Percentiles rank a stretch among this genome's conserved stretches.
Evolutionary conservation across 2,329 filamentous ascomycete species (phyloP).

Genomic region (Claviceps africana): DNA sequence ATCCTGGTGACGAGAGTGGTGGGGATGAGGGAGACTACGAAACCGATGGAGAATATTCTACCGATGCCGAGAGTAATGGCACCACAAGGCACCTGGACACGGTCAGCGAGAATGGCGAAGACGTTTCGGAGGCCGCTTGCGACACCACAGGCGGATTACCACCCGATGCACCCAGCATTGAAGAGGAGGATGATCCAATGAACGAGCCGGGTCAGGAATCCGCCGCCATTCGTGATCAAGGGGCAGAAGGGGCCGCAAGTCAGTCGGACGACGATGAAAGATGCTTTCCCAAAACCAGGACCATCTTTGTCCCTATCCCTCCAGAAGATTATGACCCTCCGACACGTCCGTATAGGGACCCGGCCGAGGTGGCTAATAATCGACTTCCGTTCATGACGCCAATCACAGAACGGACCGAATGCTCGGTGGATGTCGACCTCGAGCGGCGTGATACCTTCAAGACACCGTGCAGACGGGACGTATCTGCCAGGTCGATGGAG

Average conservation of each 20-base stretch:
- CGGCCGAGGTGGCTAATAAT: constrained; percentile 69
- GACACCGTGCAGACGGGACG: constrained; percentile 55
- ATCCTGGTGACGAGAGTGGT: constrained; percentile 28
- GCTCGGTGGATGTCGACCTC: constrained; percentile 57
- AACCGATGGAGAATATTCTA: constrained; percentile 64
- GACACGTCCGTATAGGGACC: constrained; percentile 66
- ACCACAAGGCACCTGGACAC: constrained; percentile 54
- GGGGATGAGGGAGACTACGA: constrained; percentile 54
- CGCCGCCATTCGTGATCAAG: constrained; percentile 14
- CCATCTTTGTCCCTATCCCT: constrained; percentile 62
- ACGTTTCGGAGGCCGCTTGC: constrained; percentile 16
- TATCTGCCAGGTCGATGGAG: constrained; percentile 12
- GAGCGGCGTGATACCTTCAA: constrained; percentile 52
- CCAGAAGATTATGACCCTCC: constrained; percentile 79
- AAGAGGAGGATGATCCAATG: background rate
- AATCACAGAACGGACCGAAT: constrained; percentile 90
- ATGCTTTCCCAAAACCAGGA: constrained; percentile 41
- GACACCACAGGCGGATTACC: constrained; percentile 16
- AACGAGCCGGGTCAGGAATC: constrained; percentile 14
- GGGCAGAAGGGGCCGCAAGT: constrained; percentile 20
- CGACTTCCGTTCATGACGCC: constrained; percentile 96
- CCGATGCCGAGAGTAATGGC: constrained; percentile 68
- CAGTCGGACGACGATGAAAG: constrained; percentile 27
- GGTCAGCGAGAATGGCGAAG: constrained; percentile 25
- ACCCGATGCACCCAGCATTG: background rate